Evolutionary conservation across 257 asterid genomes (phyloP), one percentile per base, ranked within the genome.

Genomic region (Solanum virginianum): DNA sequence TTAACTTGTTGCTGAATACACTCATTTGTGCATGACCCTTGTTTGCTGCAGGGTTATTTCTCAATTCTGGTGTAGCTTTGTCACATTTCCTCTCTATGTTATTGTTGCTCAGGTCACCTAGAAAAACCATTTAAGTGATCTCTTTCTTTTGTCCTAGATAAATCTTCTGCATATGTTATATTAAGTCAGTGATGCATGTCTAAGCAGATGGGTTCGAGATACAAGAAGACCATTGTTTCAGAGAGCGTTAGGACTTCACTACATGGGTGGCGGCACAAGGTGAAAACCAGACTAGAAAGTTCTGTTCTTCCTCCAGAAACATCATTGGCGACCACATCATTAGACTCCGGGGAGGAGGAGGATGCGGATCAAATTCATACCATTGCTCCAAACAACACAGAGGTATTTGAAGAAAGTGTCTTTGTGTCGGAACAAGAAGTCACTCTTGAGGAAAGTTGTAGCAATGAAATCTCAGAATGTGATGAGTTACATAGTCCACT

Each of bases 41-140:
- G 20, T 17, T 17, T 63, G 68, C 62, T 87, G 91, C 94, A 96
- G 98, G 91, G 87, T 94, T 43, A 91, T 93, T 20, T 92, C 99
- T 82, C 99, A 96, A 94, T 90, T 90, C 84, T 96, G 99, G 98
- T 96, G 99, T 89, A 96, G 99, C 91, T 96, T 96, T 84, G 92
- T 96, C 94, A 96, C 99, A 17, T 96, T 96, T 86, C 98, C 99
- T 4, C 98, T 94, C 84, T 96, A 96, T 63, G 92, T 96, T 70
- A 93, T 94, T 62, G 91, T 96, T 56, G 92, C 98, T 84, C 99
- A 95, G 97, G 99, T 94, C 85, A 89, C 74, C 74, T n/a, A 54
- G 56, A 29, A 39, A 11, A 9, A 22, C 36, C 29, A 65, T 10
- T 11, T 8, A 0, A 24, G 9, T 24, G 24, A 62, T 55, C 84